These are phyloP conservation scores for Phaeodactylum tricornutum DNA, from an alignment of 108 stramenopile genomes.

Conservation along the genomic window DNA sequence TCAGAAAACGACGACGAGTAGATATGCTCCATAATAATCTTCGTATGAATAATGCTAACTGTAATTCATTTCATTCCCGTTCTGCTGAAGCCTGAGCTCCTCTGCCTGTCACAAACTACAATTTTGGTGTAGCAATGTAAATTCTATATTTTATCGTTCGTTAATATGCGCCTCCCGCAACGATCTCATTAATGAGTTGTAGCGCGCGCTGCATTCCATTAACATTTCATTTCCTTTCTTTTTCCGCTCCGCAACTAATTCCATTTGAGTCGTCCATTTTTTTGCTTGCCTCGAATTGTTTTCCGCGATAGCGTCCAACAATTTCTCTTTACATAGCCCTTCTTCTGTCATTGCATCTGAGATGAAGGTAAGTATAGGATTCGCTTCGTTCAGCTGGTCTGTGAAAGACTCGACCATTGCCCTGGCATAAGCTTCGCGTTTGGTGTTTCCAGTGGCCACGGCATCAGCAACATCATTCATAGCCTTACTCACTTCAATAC, in stretches of 20 bases:
- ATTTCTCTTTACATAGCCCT: slow-evolving; percentile 18
- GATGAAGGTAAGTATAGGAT: slow-evolving; percentile 79
- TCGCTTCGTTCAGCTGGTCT: slow-evolving; percentile 76
- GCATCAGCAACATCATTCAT: slow-evolving; percentile 61
- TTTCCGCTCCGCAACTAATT: slow-evolving; percentile 32
- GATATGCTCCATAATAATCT: too few species aligned
- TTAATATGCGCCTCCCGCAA: slow-evolving; percentile 19
- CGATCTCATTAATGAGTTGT: slow-evolving; percentile 61
- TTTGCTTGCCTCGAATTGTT: slow-evolving; percentile 12
- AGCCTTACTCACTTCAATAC: slow-evolving; percentile 81
- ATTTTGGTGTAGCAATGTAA: too few species aligned
- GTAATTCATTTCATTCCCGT: too few species aligned
- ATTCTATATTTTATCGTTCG: too few species aligned
- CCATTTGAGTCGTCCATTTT: slow-evolving; percentile 22
- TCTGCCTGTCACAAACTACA: not conserved
- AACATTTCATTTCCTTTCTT: slow-evolving; percentile 37
- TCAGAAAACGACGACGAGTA: slow-evolving; percentile 61
- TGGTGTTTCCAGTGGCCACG: slow-evolving; percentile 23
- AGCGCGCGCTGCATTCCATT: slow-evolving; percentile 64
- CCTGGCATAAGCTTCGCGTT: slow-evolving; percentile 15
- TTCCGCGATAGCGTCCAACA: slow-evolving; percentile 7
- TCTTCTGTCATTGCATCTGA: slow-evolving; percentile 84
- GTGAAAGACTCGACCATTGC: slow-evolving; percentile 61
- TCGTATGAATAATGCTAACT: too few species aligned
- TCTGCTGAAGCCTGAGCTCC: not conserved